A percentile compares a stretch with the other conserved stretches of the same genome.
phyloP scores from a whole-genome alignment of 2,329 filamentous ascomycete species.

The Trichoderma koningiopsis region DNA sequence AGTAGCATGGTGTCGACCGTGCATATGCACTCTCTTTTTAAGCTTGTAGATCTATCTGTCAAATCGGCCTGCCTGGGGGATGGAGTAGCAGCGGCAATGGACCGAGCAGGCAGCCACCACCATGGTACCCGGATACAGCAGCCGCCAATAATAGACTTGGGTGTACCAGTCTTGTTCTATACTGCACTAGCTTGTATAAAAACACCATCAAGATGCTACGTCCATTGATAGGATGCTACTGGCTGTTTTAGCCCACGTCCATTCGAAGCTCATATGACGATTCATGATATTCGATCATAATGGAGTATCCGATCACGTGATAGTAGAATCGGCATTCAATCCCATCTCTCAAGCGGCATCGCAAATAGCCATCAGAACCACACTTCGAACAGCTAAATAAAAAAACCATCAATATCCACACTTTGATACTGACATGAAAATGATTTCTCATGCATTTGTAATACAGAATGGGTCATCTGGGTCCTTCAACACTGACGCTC shows the following conservation, averaged over 20 bases:
- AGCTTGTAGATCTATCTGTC: background rate
- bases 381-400: background rate
- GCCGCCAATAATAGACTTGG: background rate
- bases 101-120: background rate
- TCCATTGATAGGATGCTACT: background rate
- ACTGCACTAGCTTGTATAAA: background rate
- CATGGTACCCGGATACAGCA: background rate
- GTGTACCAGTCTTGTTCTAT: background rate
- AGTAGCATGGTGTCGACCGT: background rate
- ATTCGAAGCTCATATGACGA: background rate
- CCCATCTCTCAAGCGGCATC: background rate
- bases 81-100: conserved; percentile 1
- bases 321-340: too few species aligned
- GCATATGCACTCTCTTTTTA: conserved; percentile 4
- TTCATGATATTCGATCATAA: background rate
- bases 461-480: conserved; percentile 3
- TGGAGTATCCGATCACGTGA: too few species aligned
- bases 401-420: background rate
- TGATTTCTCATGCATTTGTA: conserved; percentile 2
- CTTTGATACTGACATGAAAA: background rate
- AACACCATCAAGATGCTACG: background rate
- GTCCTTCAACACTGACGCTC: background rate
- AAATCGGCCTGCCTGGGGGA: background rate
- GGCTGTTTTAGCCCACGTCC: too few species aligned
- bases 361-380: background rate